These are phyloP conservation scores for Dendrobium chrysotoxum DNA, from an alignment of 106 monocot species.

Conservation along the genomic window DNA sequence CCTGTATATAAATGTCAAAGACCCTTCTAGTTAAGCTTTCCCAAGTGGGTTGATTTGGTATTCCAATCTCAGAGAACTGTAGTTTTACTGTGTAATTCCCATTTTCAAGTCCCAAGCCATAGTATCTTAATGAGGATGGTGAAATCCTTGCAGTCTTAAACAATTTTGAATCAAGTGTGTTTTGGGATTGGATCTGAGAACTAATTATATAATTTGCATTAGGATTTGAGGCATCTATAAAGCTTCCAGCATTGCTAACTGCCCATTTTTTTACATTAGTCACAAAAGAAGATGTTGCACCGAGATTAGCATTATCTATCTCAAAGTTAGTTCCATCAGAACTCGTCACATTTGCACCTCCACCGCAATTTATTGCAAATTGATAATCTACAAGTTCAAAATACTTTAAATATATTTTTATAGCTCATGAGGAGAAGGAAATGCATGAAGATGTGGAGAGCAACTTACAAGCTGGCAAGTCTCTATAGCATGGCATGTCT, in stretches of 20 bases:
- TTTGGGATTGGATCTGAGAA: constrained; percentile 40
- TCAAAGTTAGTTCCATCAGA: constrained; percentile 52
- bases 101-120: constrained; percentile 86
- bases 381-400: constrained; percentile 41
- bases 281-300: constrained; percentile 67
- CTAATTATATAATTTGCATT: constrained; percentile 29
- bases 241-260: constrained; percentile 66
- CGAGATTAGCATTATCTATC: constrained; percentile 38
- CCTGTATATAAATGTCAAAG: constrained; percentile 90
- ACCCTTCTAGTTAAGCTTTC: constrained; percentile 63
- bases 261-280: constrained; percentile 48
- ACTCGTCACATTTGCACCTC: constrained; percentile 34
- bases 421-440: not conserved
- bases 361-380: constrained; percentile 84
- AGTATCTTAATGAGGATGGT: constrained; percentile 88
- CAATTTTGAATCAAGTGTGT: constrained; percentile 68
- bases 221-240: constrained; percentile 29
- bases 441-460: not conserved
- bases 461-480: constrained; percentile 53
- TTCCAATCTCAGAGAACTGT: constrained; percentile 51
- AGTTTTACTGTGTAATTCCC: constrained; percentile 74
- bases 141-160: constrained; percentile 69
- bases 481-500: constrained; percentile 50
- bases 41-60: constrained; percentile 36
- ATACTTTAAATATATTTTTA: not conserved